Percentiles rank a stretch among this genome's conserved stretches.
Conservation (phyloP, 805 yeast species). For the Myxozyma sirexii region DNA sequence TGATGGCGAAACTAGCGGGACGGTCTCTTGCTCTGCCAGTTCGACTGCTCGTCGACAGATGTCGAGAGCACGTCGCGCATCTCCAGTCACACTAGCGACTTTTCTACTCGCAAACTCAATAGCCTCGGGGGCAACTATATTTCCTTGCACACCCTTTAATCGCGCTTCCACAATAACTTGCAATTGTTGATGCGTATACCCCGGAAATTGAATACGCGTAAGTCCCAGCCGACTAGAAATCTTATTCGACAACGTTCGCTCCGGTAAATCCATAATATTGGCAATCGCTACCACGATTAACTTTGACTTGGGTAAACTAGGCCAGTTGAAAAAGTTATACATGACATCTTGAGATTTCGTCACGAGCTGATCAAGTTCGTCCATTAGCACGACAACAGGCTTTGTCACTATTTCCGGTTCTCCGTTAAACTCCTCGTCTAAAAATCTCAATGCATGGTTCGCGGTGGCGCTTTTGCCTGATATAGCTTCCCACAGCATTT, state of each 20-base stretch:
- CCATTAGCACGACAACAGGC: constrained; percentile 67
- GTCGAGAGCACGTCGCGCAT: constrained; percentile 88
- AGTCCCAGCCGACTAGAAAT: constrained; percentile 89
- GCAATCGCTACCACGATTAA: constrained; percentile 91
- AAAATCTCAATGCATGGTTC: constrained; percentile 61
- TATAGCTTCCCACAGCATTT: constrained; percentile 75
- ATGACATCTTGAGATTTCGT: constrained; percentile 79
- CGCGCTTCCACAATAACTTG: constrained; percentile 73
- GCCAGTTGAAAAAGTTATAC: constrained; percentile 98
- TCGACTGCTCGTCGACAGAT: constrained; percentile 89
- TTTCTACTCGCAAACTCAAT: constrained; percentile 89
- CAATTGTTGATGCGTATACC: constrained; percentile 80
- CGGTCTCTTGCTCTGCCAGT: constrained; percentile 69
- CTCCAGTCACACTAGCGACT: constrained; percentile 96
- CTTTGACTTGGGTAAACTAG: constrained; percentile 76
- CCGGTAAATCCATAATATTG: constrained; percentile 97
- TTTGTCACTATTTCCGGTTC: constrained; percentile 36
- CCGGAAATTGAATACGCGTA: constrained; percentile 82
- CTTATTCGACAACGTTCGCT: constrained; percentile 80
- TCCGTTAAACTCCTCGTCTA: constrained; percentile 68
- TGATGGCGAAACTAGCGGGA: constrained; percentile 21
- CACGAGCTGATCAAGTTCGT: constrained; percentile 91
- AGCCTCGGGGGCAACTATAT: constrained; percentile 60
- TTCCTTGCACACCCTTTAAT: constrained; percentile 54
- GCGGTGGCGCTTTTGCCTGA: constrained; percentile 59